Evolutionary conservation across 2,329 filamentous ascomycete genomes (phyloP).

Genomic region (Immersiporthe knoxdaviesiana): DNA sequence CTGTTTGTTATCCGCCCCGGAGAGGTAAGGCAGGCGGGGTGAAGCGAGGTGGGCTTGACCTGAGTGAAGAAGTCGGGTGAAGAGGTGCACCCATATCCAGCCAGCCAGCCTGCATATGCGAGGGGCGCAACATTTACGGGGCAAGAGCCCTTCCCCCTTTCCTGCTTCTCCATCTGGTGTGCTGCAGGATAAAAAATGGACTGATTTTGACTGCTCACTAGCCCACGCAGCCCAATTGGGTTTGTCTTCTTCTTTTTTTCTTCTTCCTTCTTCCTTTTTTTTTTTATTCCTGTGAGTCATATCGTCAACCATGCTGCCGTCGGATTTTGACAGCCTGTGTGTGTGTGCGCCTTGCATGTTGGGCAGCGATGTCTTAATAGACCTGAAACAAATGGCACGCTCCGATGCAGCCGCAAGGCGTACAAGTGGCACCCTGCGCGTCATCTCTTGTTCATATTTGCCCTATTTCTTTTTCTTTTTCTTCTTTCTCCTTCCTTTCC

Average conservation of each 20-base stretch:
- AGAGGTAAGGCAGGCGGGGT: not conserved
- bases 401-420: not conserved
- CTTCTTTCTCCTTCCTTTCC: not conserved
- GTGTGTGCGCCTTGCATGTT: conserved; percentile 4
- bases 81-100: not conserved
- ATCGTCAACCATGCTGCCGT: not conserved
- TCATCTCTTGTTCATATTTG: not conserved
- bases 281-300: conserved; percentile 2
- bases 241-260: not conserved
- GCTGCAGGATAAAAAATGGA: not conserved
- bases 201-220: not conserved
- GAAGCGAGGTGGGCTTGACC: not conserved
- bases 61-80: not conserved
- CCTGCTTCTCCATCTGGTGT: not conserved
- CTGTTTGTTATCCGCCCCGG: not conserved
- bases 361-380: conserved; percentile 6
- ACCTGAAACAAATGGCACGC: conserved; percentile 14
- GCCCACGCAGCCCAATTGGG: not conserved
- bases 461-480: not conserved
- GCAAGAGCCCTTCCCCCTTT: not conserved
- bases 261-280: not conserved
- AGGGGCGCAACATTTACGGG: conserved; percentile 1
- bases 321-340: not conserved
- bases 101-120: not conserved
- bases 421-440: not conserved